Evolutionary conservation across 257 asterid species (phyloP), one percentile per base, ranked within the genome.

Genomic region (Henckelia pumila): DNA sequence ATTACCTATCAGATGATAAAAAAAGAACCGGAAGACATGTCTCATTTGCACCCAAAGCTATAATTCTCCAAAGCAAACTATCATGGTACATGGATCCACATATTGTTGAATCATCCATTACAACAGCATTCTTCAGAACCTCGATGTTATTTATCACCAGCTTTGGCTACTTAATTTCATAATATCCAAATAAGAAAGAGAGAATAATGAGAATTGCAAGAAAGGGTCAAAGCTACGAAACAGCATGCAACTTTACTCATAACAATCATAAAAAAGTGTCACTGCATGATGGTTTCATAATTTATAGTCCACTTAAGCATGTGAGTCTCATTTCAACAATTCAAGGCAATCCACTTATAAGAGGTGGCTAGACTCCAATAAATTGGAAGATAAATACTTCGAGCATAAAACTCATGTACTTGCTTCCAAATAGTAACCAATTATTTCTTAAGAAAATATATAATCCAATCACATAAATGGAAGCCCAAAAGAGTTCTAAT

Each of bases 61-160:
- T 74, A 60, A 81, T 79, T 76, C 97, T 91, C 97, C 97, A 93
- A 68, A 93, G 85, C 75, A 93, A 82, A 80, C 95, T 90, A 76
- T 93, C 99, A 77, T 93, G 99, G 78, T 90, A 93, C 92, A 84
- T 79, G 66, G 97, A 79, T 63, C 91, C 96, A 73, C 87, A 77
- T 65, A 93, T 80, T 25, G 83, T 74, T 64, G 82, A 67, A 78
- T 88, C 92, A 86, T 86, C 91, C 28, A 69, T 81, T 59, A 72
- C 28, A 74, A 78, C 70, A 50, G 97, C 97, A 75, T 74, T 71
- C 92, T 90, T 93, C 78, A 93, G 76, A 70, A 93, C 76, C 78
- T 93, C 99, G 66, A 93, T 88, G 75, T 93, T 93, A 91, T 93
- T 93, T 69, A 93, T 84, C 82, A 93, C 97, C 83, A 93, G 82